Percentiles rank a stretch among this genome's conserved stretches.
Evolutionary conservation across 192 early-diverging fungal genomes (phyloP).

Genomic region (Backusella sp.): DNA sequence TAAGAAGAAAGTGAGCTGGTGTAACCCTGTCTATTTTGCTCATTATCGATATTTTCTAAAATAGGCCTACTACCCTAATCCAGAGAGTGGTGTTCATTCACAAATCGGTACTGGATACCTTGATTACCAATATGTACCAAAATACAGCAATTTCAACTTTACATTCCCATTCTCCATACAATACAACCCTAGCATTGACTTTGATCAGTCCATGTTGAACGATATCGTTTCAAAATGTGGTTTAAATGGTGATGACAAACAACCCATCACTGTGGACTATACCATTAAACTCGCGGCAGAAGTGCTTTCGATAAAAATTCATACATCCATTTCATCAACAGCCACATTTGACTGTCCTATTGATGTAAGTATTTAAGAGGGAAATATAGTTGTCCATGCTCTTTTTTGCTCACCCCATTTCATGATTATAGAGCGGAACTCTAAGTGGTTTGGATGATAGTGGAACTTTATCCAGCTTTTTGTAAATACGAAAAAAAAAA

Average conservation of each 20-base stretch:
- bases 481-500: neutral
- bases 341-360: conserved; percentile 28
- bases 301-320: conserved; percentile 36
- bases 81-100: conserved; percentile 22
- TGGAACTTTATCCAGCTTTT: neutral
- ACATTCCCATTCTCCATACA: conserved; percentile 38
- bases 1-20: neutral
- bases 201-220: conserved; percentile 30
- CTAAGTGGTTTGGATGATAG: neutral
- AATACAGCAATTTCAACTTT: conserved; percentile 17
- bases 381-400: neutral
- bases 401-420: neutral
- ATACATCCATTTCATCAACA: conserved; percentile 34
- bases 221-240: conserved; percentile 44
- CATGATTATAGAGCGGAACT: neutral
- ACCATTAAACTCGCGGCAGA: conserved; percentile 37
- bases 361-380: conserved; percentile 17
- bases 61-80: conserved; percentile 50
- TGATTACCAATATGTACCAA: conserved; percentile 6
- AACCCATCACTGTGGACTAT: conserved; percentile 38
- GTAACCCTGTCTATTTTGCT: neutral
- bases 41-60: conserved; percentile 8
- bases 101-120: neutral
- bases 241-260: conserved; percentile 3
- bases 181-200: conserved; percentile 32